Evolutionary conservation across 2,329 filamentous ascomycete genomes (phyloP).

Genomic region (Ophiostoma himal-ulmi): DNA sequence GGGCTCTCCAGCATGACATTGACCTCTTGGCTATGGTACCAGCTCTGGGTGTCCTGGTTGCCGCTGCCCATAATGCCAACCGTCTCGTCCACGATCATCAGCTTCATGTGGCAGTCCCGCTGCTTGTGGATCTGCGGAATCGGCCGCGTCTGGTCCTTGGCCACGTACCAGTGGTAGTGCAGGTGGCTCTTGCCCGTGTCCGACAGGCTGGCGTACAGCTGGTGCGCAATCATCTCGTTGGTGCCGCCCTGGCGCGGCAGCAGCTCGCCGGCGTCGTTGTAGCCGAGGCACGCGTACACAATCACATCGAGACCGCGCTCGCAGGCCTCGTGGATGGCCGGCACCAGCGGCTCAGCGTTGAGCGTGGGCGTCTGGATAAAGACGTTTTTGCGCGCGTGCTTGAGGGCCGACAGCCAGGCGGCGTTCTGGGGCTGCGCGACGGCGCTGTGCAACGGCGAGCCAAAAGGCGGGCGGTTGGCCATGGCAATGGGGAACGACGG

Average conservation of each 20-base stretch:
- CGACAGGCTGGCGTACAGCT: slow-evolving; percentile 52
- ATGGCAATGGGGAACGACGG: slow-evolving; percentile 65
- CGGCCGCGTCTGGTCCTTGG: slow-evolving; percentile 63
- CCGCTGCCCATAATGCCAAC: slow-evolving; percentile 69
- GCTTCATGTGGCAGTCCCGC: slow-evolving; percentile 68
- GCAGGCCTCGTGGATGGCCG: slow-evolving; percentile 59
- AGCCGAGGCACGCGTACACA: slow-evolving; percentile 69
- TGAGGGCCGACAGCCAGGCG: slow-evolving; percentile 63
- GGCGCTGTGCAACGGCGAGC: slow-evolving; percentile 54
- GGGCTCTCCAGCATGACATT: slow-evolving; percentile 67
- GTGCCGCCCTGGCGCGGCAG: slow-evolving; percentile 70
- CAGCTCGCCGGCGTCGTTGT: slow-evolving; percentile 72
- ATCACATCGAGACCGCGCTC: slow-evolving; percentile 61
- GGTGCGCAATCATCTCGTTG: slow-evolving; percentile 63
- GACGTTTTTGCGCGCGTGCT: slow-evolving; percentile 56
- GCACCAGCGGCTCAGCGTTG: slow-evolving; percentile 63
- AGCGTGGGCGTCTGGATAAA: slow-evolving; percentile 76
- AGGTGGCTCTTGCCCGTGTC: slow-evolving; percentile 44
- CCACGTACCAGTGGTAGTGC: slow-evolving; percentile 64
- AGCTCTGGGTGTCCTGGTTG: slow-evolving; percentile 75
- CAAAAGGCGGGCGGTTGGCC: slow-evolving; percentile 63
- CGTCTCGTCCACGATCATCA: slow-evolving; percentile 64
- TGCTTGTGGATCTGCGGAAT: slow-evolving; percentile 61
- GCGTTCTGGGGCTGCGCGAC: slow-evolving; percentile 67
- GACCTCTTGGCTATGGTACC: slow-evolving; percentile 72